Evolutionary conservation across 2,329 filamentous ascomycete genomes (phyloP).

Genomic region (Colletotrichum cordylinicola): DNA sequence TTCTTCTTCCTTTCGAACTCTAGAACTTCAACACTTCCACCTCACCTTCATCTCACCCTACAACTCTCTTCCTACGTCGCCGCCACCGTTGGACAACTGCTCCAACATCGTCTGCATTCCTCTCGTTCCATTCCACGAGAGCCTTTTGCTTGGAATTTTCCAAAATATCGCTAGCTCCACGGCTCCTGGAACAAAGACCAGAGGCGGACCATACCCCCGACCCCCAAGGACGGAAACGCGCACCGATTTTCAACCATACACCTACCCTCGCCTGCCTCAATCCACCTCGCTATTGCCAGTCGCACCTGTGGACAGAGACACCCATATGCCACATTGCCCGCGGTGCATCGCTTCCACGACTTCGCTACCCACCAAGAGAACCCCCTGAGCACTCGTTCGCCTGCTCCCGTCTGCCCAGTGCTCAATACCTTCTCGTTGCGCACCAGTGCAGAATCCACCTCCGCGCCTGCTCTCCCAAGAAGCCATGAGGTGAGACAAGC

Average conservation of each 20-base stretch:
- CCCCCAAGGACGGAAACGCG: background rate
- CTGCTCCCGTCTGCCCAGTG: background rate
- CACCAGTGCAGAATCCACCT: background rate
- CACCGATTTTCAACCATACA: background rate
- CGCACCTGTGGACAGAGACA: background rate
- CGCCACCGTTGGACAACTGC: background rate
- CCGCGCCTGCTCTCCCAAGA: background rate
- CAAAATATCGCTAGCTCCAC: background rate
- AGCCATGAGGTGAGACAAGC: conserved; percentile 22
- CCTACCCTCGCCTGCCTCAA: background rate
- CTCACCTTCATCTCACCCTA: background rate
- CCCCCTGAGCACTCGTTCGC: background rate
- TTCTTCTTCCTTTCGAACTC: conserved; percentile 23
- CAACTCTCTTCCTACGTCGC: background rate
- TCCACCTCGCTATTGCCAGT: background rate
- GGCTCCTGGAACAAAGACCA: conserved; percentile 4
- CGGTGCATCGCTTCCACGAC: background rate
- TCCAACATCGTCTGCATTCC: background rate
- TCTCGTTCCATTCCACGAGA: background rate
- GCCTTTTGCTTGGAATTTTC: background rate
- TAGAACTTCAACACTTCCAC: conserved; percentile 20
- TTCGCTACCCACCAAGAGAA: background rate
- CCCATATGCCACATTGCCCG: background rate
- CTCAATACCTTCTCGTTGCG: background rate
- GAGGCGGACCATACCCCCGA: background rate